Evolutionary conservation across 176 grass and related monocot genomes (phyloP), one percentile per base, ranked within the genome.

Genomic region (Oropetium thomaeum): DNA sequence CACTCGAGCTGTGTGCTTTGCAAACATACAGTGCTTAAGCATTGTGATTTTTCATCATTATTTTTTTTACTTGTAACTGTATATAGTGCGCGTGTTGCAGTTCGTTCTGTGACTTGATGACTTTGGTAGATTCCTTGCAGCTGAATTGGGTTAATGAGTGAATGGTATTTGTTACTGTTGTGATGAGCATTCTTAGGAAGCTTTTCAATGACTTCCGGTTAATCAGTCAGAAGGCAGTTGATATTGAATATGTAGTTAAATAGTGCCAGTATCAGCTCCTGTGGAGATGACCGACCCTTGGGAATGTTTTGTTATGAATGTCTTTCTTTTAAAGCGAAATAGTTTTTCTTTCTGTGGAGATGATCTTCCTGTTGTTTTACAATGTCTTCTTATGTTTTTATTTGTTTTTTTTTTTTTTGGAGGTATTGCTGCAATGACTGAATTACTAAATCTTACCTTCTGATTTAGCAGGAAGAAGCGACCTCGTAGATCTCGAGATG

Each of bases 391-490:
- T 30, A 10, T 7, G 7, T 15, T 47, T 48, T 60, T 10, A 32
- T 23, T 1, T 27, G 15, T 20, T 3, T 62, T 43, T 5, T 68
- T 33, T 3, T 4, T 62, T 16, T 14, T 2, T 54, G 34, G 4
- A 48, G 7, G 23, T 4, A 27, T 12, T 39, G 27, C 15, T 34
- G 0, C 0, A 22, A 8, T 69, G n/a, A 57, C n/a, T 44, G 11
- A 17, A 13, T 25, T 75, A 65, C 76, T 84, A 69, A 79, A 79
- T 8, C 69, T 9, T 4, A 39, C 10, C 3, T 80, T 20, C 15
- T 58, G 61, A 26, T 45, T 74, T 10, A 58, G 40, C 80, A 96
- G 89, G 80, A 92, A 83, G 80, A 98, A 90, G 72, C 90, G 87
- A 76, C 88, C 84, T 41, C 84, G 89, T 6, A 92, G 91, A 74